Evolutionary conservation across 352 stramenopile genomes (phyloP).

Genomic region (Phytopythium boreale): DNA sequence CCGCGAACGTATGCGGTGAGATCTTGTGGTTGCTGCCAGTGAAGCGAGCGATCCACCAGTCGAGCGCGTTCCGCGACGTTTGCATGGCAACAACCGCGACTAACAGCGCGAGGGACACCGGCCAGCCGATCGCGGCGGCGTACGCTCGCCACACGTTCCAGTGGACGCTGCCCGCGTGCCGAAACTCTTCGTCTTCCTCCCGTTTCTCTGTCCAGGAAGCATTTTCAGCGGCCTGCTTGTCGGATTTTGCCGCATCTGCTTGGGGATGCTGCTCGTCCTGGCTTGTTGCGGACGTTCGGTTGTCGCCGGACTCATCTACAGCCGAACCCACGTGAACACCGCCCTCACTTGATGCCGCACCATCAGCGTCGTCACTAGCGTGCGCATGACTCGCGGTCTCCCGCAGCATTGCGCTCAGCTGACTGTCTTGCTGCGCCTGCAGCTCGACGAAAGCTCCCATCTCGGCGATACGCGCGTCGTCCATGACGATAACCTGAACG

Average conservation of each 20-base stretch:
- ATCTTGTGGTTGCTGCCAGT: constrained; percentile 36
- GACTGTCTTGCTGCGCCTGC: constrained; percentile 16
- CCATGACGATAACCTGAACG: constrained; percentile 54
- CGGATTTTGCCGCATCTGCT: constrained; percentile 5
- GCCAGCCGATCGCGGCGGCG: constrained; percentile 41
- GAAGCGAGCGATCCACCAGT: constrained; percentile 73
- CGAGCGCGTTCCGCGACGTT: constrained; percentile 66
- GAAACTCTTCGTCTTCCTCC: constrained; percentile 47
- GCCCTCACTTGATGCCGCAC: neutral
- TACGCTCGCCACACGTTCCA: constrained; percentile 68
- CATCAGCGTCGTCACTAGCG: neutral
- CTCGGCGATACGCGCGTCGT: constrained; percentile 51
- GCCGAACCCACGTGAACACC: neutral
- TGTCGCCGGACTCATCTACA: neutral
- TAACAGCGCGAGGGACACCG: constrained; percentile 43
- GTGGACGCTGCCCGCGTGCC: constrained; percentile 50
- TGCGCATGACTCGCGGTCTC: constrained; percentile 2
- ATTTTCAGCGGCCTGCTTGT: constrained; percentile 3
- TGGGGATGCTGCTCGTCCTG: neutral
- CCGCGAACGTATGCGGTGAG: constrained; percentile 43
- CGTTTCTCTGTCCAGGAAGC: neutral
- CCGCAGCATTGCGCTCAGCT: constrained; percentile 26
- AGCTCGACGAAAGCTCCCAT: constrained; percentile 26
- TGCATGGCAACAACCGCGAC: constrained; percentile 71
- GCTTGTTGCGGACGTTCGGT: neutral